Conservation (phyloP, 805 yeast species). For the Metschnikowia henanensis region DNA sequence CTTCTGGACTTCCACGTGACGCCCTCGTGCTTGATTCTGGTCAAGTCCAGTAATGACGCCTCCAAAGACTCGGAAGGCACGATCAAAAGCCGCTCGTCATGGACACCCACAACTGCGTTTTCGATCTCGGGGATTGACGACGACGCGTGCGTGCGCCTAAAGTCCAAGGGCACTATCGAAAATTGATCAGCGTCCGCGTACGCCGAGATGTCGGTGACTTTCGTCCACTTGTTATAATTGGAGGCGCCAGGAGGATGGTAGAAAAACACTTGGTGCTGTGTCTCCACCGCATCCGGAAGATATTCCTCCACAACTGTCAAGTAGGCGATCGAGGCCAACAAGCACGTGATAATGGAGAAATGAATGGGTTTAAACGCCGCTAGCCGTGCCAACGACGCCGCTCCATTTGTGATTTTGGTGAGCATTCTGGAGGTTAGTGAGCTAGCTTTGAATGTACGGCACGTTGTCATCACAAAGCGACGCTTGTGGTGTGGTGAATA, state of each 20-base stretch:
- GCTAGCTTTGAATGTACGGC: neutral
- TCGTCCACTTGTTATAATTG: conserved; percentile 47
- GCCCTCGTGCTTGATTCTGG: conserved; percentile 38
- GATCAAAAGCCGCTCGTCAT: conserved; percentile 44
- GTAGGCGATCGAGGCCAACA: conserved; percentile 79
- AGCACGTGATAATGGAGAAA: conserved; percentile 66
- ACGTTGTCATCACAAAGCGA: too few relatives aligned
- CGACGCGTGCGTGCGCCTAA: conserved; percentile 44
- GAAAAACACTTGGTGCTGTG: conserved; percentile 26
- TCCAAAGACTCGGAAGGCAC: conserved; percentile 31
- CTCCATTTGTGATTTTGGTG: conserved; percentile 29
- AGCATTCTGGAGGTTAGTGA: conserved; percentile 24
- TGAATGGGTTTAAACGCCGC: conserved; percentile 88
- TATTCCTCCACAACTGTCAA: conserved; percentile 72
- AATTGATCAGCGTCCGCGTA: conserved; percentile 46
- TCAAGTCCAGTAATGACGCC: conserved; percentile 23
- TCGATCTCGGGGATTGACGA: conserved; percentile 43
- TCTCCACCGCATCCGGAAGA: conserved; percentile 45
- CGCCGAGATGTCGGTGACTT: conserved; percentile 41
- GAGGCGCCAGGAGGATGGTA: conserved; percentile 39
- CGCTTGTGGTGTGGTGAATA: too few relatives aligned
- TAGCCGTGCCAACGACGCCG: conserved; percentile 47
- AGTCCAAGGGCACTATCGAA: conserved; percentile 56
- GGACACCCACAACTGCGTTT: conserved; percentile 36
- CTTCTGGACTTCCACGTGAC: conserved; percentile 63